Evolutionary conservation across 495 filamentous ascomycete genomes (phyloP).

Genomic region (Xylona heveae): DNA sequence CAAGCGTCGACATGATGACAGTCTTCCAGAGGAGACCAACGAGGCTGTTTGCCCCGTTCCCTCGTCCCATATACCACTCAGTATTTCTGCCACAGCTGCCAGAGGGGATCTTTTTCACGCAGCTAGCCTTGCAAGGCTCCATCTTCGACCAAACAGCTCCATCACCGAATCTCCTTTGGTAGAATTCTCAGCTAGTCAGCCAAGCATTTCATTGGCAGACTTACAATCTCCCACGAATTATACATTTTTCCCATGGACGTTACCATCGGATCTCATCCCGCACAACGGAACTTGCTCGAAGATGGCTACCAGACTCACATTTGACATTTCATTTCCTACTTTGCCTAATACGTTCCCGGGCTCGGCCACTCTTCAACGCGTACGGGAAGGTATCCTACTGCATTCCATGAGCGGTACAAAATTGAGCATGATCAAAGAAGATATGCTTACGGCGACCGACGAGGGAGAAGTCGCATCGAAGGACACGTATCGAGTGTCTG

Average conservation of each 20-base stretch:
- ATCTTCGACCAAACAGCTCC: constrained; percentile 42
- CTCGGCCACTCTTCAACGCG: constrained; percentile 32
- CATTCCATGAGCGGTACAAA: constrained; percentile 60
- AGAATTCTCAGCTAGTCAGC: constrained; percentile 27
- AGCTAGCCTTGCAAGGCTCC: constrained; percentile 61
- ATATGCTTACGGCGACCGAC: constrained; percentile 10
- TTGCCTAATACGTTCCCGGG: constrained; percentile 31
- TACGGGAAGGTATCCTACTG: constrained; percentile 55
- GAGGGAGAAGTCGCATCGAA: constrained; percentile 15
- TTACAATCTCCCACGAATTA: constrained; percentile 48
- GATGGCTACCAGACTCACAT: constrained; percentile 36
- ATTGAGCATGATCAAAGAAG: constrained; percentile 58
- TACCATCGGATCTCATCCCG: constrained; percentile 53
- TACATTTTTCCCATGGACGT: constrained; percentile 83
- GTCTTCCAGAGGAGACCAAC: constrained; percentile 3
- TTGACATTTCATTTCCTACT: constrained; percentile 67
- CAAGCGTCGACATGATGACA: constrained; percentile 6
- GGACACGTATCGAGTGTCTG: constrained; percentile 44
- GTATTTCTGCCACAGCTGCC: constrained; percentile 58
- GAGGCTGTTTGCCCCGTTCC: constrained; percentile 35
- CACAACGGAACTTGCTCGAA: constrained; percentile 48
- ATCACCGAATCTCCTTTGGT: constrained; percentile 29
- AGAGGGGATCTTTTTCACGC: constrained; percentile 83
- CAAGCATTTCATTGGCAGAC: constrained; percentile 32
- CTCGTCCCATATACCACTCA: constrained; percentile 34